Percentiles rank a stretch among this genome's conserved stretches.
These are phyloP conservation scores for Daldinia bambusicola DNA, from an alignment of 495 filamentous ascomycete species.

Conservation along the genomic window DNA sequence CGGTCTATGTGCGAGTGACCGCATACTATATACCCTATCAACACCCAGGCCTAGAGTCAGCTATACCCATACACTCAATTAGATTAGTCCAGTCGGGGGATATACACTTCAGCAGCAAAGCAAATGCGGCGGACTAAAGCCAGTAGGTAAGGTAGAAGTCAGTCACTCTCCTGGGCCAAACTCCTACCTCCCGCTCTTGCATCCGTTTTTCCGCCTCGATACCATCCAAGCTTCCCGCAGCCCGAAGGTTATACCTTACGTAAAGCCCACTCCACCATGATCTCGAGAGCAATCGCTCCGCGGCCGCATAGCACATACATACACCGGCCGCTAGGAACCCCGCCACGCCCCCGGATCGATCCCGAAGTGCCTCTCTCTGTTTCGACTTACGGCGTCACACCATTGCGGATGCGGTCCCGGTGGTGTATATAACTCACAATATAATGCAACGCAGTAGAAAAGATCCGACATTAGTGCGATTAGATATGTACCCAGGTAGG, in stretches of 20 bases:
- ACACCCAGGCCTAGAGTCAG: too few relatives aligned
- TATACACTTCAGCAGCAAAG: neutral
- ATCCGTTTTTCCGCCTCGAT: neutral
- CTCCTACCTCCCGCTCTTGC: neutral
- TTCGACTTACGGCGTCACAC: neutral
- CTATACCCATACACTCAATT: neutral
- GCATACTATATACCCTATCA: neutral
- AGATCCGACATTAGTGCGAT: neutral
- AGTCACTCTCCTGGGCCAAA: neutral
- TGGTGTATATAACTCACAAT: neutral
- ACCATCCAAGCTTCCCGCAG: neutral
- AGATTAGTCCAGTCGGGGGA: neutral
- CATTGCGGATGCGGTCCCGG: neutral
- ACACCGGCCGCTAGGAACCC: neutral
- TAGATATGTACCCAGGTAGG: too few relatives aligned
- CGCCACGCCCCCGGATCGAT: neutral
- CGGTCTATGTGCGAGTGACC: constrained; percentile 3
- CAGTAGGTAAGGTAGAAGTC: too few relatives aligned
- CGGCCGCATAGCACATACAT: too few relatives aligned
- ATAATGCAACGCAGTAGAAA: neutral
- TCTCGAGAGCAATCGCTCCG: neutral
- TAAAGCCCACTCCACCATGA: neutral
- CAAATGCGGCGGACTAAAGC: neutral
- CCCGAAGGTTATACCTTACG: neutral
- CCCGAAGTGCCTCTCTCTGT: neutral